Percentiles rank a stretch among this genome's conserved stretches.
phyloP scores from a whole-genome alignment of 2,329 filamentous ascomycete species.

The Pseudofabraea citricarpa region DNA sequence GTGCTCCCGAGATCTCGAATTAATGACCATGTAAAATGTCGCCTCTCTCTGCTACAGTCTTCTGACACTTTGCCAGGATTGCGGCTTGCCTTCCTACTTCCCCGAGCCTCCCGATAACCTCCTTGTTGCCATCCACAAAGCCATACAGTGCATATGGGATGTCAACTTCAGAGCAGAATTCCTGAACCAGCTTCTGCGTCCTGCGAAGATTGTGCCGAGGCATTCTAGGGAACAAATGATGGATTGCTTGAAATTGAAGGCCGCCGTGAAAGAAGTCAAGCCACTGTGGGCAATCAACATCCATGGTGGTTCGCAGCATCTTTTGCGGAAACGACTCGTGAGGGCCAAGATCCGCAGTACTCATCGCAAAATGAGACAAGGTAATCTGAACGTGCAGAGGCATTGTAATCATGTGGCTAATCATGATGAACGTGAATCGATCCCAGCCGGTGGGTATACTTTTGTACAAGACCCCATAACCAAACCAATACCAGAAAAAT shows the following conservation, averaged over 20 bases:
- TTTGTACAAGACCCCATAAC: constrained; percentile 74
- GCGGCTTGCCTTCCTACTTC: constrained; percentile 77
- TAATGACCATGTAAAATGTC: constrained; percentile 25
- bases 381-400: constrained; percentile 88
- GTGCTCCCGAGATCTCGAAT: too few relatives aligned
- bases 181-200: constrained; percentile 69
- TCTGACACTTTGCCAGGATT: constrained; percentile 72
- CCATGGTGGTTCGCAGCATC: constrained; percentile 92
- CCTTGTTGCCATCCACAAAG: constrained; percentile 77
- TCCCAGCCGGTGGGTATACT: constrained; percentile 64
- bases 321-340: constrained; percentile 84
- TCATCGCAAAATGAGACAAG: constrained; percentile 90
- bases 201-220: constrained; percentile 78
- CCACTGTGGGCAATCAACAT: constrained; percentile 83
- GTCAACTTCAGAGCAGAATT: constrained; percentile 76
- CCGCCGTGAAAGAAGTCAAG: constrained; percentile 87
- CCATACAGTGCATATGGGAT: constrained; percentile 85
- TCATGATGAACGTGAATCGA: constrained; percentile 69
- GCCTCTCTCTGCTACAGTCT: constrained; percentile 29
- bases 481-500: constrained; percentile 85
- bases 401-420: constrained; percentile 77
- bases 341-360: constrained; percentile 77
- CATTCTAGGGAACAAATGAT: constrained; percentile 79
- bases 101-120: constrained; percentile 70
- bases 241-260: constrained; percentile 83